Evolutionary conservation across 192 early-diverging fungal species (phyloP).

Genomic region (Lobosporangium transversale): DNA sequence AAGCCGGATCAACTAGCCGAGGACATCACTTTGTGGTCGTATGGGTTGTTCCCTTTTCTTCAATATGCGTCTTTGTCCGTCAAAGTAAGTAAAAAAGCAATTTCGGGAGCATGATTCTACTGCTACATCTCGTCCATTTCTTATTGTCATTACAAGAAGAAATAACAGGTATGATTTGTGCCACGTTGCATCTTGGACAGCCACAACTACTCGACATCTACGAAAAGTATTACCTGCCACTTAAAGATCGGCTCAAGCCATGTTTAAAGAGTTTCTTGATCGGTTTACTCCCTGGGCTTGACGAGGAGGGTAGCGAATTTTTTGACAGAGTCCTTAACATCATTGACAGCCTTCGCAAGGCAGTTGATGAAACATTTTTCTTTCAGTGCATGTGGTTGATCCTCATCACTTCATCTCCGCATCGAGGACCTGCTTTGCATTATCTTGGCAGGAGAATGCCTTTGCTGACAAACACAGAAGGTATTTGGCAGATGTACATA

Average conservation of each 20-base stretch:
- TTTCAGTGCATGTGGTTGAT: slow-evolving; percentile 86
- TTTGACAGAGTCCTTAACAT: slow-evolving; percentile 73
- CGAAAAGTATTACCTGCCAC: slow-evolving; percentile 78
- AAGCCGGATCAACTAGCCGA: slow-evolving; percentile 77
- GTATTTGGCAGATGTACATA: slow-evolving; percentile 35
- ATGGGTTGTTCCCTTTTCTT: slow-evolving; percentile 91
- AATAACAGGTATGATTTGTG: too few species aligned
- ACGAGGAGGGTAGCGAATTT: slow-evolving; percentile 90
- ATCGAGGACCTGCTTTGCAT: slow-evolving; percentile 78
- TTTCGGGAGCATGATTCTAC: too few species aligned
- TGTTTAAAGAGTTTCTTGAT: slow-evolving; percentile 83
- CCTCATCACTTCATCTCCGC: slow-evolving; percentile 73
- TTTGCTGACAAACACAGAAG: slow-evolving; percentile 70
- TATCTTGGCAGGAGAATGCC: slow-evolving; percentile 82
- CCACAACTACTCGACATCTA: slow-evolving; percentile 84
- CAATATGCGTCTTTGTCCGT: slow-evolving; percentile 83
- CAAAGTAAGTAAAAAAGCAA: slow-evolving; percentile 70
- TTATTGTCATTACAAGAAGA: too few species aligned
- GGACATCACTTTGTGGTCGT: slow-evolving; percentile 88
- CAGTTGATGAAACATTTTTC: slow-evolving; percentile 82
- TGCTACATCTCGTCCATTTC: too few species aligned
- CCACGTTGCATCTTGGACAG: slow-evolving; percentile 35
- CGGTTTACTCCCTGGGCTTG: slow-evolving; percentile 84
- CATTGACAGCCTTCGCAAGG: slow-evolving; percentile 67
- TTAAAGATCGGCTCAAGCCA: slow-evolving; percentile 75